Evolutionary conservation across 192 early-diverging fungal genomes (phyloP).

Genomic region (Pilobolus umbonatus): DNA sequence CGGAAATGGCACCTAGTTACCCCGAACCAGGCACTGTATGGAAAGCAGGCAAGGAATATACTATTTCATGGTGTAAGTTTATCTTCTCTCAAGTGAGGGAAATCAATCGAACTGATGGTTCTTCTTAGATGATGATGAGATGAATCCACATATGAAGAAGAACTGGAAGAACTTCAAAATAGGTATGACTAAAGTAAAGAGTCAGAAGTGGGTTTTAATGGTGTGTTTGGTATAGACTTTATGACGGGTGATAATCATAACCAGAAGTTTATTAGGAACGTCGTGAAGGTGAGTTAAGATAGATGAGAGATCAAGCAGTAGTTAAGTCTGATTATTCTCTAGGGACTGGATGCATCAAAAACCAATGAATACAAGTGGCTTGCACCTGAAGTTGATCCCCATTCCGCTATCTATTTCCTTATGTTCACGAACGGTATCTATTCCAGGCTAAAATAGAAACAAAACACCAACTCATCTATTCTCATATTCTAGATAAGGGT

Average conservation of each 20-base stretch:
- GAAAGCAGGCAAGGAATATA: constrained; percentile 18
- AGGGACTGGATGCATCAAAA: constrained; percentile 22
- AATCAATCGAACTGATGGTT: not conserved
- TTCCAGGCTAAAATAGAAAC: not conserved
- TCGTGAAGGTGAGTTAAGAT: constrained; percentile 26
- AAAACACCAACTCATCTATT: not conserved
- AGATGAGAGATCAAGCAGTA: not conserved
- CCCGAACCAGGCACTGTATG: constrained; percentile 32
- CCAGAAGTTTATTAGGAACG: constrained; percentile 19
- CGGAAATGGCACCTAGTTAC: constrained; percentile 25
- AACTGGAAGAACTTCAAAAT: constrained; percentile 30
- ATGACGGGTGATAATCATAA: constrained; percentile 37
- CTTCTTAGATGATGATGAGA: constrained; percentile 18
- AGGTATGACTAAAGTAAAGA: constrained; percentile 8
- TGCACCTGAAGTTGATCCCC: constrained; percentile 25
- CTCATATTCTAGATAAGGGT: constrained; percentile 1
- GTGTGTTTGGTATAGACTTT: constrained; percentile 21
- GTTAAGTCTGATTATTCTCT: not conserved
- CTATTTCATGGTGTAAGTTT: constrained; percentile 28
- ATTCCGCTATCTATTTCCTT: constrained; percentile 37
- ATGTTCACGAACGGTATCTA: constrained; percentile 33
- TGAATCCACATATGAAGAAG: not conserved
- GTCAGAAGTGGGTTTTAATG: not conserved
- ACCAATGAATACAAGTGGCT: constrained; percentile 11
- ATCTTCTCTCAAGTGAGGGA: not conserved